Percentiles rank a stretch among this genome's conserved stretches.
Evolutionary conservation across 371 early-diverging fungal species (phyloP).

Genomic region (Rhizopus stolonifer): DNA sequence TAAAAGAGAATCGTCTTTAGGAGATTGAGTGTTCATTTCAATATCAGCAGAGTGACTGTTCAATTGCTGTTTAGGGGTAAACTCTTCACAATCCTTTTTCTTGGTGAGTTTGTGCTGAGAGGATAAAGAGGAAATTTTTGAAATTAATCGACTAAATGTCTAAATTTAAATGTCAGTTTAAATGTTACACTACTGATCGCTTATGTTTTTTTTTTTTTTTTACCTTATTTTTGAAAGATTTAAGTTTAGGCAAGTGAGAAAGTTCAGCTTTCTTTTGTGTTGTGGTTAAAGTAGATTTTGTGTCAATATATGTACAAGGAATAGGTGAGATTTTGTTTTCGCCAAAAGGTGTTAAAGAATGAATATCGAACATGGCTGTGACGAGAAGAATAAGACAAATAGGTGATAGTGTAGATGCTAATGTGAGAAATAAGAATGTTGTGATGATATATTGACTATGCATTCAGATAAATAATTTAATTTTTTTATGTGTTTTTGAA

Average conservation of each 20-base stretch:
- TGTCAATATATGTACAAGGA: background rate
- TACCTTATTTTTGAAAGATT: background rate
- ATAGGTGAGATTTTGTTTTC: background rate
- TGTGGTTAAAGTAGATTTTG: background rate
- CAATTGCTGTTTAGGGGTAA: background rate
- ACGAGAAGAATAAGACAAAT: background rate
- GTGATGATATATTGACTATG: background rate
- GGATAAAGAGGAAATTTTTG: background rate
- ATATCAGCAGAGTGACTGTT: constrained; percentile 4
- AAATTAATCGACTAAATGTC: background rate
- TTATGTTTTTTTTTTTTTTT: background rate
- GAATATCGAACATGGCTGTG: background rate
- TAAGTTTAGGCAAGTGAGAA: too few relatives aligned
- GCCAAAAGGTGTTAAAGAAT: background rate
- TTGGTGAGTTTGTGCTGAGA: background rate
- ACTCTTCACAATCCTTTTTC: background rate
- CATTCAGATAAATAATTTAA: background rate
- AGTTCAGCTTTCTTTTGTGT: too few relatives aligned
- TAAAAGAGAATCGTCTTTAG: constrained; percentile 6
- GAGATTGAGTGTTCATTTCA: constrained; percentile 2
- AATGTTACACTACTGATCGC: background rate
- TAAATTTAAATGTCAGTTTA: background rate
- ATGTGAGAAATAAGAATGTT: background rate
- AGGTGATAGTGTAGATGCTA: background rate
- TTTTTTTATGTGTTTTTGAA: too few relatives aligned